Evolutionary conservation across 495 filamentous ascomycete genomes (phyloP).

Genomic region (Penicillium tannophilum): DNA sequence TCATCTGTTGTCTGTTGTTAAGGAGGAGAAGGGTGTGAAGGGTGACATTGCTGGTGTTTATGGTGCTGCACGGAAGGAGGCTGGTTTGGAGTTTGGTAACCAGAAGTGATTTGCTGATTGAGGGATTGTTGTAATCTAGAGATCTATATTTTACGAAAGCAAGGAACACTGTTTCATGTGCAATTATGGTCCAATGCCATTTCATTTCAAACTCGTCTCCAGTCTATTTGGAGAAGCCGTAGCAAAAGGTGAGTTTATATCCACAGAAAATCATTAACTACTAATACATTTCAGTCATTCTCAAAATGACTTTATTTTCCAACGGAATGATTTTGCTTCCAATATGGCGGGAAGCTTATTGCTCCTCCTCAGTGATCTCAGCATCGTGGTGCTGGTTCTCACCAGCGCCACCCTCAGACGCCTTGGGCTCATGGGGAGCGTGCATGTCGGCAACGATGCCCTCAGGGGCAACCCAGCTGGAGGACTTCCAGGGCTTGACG

Average conservation of each 20-base stretch:
- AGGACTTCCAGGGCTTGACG: slow-evolving; percentile 67
- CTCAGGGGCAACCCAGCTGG: slow-evolving; percentile 59
- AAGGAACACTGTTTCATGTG: too few relatives aligned
- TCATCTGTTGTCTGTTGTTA: slow-evolving; percentile 66
- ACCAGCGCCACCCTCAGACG: slow-evolving; percentile 16
- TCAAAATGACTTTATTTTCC: not conserved
- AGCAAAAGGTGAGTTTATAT: slow-evolving; percentile 25
- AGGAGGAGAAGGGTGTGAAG: slow-evolving; percentile 69
- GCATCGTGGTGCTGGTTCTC: slow-evolving; percentile 31
- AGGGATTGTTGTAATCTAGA: not conserved
- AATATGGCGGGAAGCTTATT: not conserved
- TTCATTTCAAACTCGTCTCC: slow-evolving; percentile 21
- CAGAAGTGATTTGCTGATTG: slow-evolving; percentile 10
- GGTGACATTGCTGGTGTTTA: slow-evolving; percentile 88
- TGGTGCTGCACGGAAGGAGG: slow-evolving; percentile 69
- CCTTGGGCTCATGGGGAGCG: slow-evolving; percentile 21
- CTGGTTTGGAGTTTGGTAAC: slow-evolving; percentile 71
- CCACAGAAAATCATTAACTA: slow-evolving; percentile 18
- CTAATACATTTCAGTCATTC: slow-evolving; percentile 14
- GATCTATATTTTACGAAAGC: too few relatives aligned
- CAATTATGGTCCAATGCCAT: slow-evolving; percentile 13
- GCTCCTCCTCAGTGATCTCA: slow-evolving; percentile 19
- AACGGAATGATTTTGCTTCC: not conserved
- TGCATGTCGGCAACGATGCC: slow-evolving; percentile 39
- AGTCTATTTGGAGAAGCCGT: slow-evolving; percentile 8